Evolutionary conservation across 371 early-diverging fungal genomes (phyloP).

Genomic region (Mucor sp.): DNA sequence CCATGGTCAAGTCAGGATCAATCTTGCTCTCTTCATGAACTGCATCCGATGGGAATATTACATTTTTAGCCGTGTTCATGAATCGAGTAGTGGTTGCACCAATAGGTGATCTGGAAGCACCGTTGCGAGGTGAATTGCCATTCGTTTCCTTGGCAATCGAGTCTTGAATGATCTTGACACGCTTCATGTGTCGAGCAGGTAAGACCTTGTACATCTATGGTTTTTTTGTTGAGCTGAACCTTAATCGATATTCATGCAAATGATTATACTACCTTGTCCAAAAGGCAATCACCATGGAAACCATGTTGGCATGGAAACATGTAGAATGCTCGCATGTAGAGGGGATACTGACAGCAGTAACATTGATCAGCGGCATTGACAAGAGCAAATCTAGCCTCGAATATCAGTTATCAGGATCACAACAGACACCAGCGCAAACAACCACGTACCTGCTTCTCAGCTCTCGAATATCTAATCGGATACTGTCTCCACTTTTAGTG

Average conservation of each 20-base stretch:
- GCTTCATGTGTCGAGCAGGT: conserved; percentile 40
- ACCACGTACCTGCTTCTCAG: conserved; percentile 62
- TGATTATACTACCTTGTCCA: conserved; percentile 52
- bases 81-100: conserved; percentile 33
- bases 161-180: conserved; percentile 56
- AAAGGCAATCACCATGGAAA: conserved; percentile 89
- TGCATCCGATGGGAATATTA: conserved; percentile 32
- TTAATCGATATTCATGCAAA: neutral
- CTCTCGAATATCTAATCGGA: conserved; percentile 82
- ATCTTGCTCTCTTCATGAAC: conserved; percentile 18
- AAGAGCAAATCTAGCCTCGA: conserved; percentile 66
- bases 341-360: conserved; percentile 71
- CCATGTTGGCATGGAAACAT: conserved; percentile 95
- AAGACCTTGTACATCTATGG: conserved; percentile 37
- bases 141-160: conserved; percentile 51
- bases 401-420: too few relatives aligned
- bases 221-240: neutral
- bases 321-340: conserved; percentile 86
- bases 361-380: conserved; percentile 83
- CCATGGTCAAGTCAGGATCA: conserved; percentile 79
- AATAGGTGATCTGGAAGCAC: conserved; percentile 1
- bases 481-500: conserved; percentile 78
- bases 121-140: neutral
- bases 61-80: conserved; percentile 44
- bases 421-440: neutral